phyloP scores from a whole-genome alignment of 805 yeast genomes.

The Lachancea kluyveri region DNA sequence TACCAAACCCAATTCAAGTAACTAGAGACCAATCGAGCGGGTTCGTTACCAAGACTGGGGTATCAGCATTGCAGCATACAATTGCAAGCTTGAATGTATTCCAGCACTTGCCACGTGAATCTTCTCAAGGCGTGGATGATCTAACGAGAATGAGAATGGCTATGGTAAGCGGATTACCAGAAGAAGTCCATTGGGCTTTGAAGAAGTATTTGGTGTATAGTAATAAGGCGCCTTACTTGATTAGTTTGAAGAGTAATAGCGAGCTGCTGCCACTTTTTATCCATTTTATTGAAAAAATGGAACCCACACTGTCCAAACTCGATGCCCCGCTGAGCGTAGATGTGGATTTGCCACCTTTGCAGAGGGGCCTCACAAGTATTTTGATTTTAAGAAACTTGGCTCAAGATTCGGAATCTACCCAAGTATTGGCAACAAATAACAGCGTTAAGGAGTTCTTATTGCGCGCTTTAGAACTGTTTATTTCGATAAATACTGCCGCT shows the following conservation, averaged over 20 bases:
- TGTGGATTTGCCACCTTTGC: conserved; percentile 12
- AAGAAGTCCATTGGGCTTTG: conserved; percentile 70
- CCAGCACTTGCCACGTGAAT: conserved; percentile 28
- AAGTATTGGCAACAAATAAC: conserved; percentile 54
- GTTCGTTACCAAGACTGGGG: conserved; percentile 13
- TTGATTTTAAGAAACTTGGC: conserved; percentile 72
- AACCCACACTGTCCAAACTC: conserved; percentile 21
- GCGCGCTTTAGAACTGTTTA: conserved; percentile 25
- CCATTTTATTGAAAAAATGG: conserved; percentile 26
- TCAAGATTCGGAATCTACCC: conserved; percentile 80
- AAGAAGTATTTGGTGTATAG: conserved; percentile 34
- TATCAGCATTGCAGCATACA: conserved; percentile 22
- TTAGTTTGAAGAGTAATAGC: conserved; percentile 40
- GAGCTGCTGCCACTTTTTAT: conserved; percentile 33
- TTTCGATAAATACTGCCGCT: conserved; percentile 19
- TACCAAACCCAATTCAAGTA: conserved; percentile 26
- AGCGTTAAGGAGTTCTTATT: conserved; percentile 42
- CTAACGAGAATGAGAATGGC: conserved; percentile 66
- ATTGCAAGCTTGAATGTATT: conserved; percentile 27
- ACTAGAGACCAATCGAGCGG: conserved; percentile 28
- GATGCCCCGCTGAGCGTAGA: conserved; percentile 19
- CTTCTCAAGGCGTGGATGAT: conserved; percentile 54
- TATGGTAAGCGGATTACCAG: conserved; percentile 53
- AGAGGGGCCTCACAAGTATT: conserved; percentile 33
- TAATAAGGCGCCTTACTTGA: conserved; percentile 43